Base-by-base conservation (phyloP, 768 basidiomycete genomes). In the Termitomyces sp. region DNA sequence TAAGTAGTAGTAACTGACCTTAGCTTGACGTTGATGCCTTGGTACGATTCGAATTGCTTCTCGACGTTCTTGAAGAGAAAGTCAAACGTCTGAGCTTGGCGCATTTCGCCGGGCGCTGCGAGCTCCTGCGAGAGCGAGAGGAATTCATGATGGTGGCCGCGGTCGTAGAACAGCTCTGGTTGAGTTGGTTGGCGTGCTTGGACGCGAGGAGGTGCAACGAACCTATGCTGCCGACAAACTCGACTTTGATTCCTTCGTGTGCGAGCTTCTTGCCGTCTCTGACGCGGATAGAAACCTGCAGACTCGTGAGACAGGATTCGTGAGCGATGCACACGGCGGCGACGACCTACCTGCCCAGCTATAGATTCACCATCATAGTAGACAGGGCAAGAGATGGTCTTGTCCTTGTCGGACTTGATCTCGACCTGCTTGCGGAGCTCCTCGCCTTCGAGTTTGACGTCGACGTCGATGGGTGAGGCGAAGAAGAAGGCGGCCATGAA, bases 31-130 rank as follows among this genome's bases (percentile, higher is more conserved):
- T 98, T 99, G 70, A 98, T 98, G 6, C 97, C 97, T 66, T 93
- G 88, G 71, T 98, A 98, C 65, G 90, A 93, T 78, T 98, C 96
- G 64, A 91, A 98, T 71, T 98, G 95, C 78, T 99, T 98, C 85
- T 99, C 97, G 42, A 99, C 91, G 68, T 96, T 99, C 81, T 98
- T 98, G 83, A 99, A 98, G 67, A 87, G 83, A 74, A 99, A 98
- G 55, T 98, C 95, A 65, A 88, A 97, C 9, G 94, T 93, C 74
- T 98, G 95, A 0, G 95, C 95, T 68, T 93, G 89, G 46, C 97
- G 85, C 87, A 99, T 88, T 69, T 99, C 97, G 36, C 94, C 95
- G n/a, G 94, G 94, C 0, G 93, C 88, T 2, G 95, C 94, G 27
- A 98, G 79, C 68, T 98, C 96, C 74, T 98, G 94, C 0, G 94